Evolutionary conservation across 345 rosid genomes (phyloP).

Genomic region (Triadica sebifera): DNA sequence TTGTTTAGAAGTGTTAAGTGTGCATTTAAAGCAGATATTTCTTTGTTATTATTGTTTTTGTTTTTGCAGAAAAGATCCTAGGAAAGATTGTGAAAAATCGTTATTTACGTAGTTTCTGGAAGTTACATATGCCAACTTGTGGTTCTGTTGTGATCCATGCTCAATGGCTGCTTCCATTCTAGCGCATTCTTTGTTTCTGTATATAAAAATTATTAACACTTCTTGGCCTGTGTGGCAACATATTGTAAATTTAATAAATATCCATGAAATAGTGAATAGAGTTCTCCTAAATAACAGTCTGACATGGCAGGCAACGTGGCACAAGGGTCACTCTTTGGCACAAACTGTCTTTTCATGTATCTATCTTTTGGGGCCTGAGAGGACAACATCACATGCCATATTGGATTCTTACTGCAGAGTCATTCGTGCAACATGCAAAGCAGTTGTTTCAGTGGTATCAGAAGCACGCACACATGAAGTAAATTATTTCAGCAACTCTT

Average conservation of each 20-base stretch:
- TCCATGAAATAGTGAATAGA: neutral
- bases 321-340: conserved; percentile 94
- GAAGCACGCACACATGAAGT: conserved; percentile 99
- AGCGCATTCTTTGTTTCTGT: neutral
- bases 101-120: neutral
- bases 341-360: conserved; percentile 99
- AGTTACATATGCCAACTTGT: neutral
- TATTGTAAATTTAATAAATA: neutral
- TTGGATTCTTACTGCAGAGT: conserved; percentile 88
- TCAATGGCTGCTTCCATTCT: neutral
- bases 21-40: neutral
- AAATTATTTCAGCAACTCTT: conserved; percentile 59
- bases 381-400: conserved; percentile 79
- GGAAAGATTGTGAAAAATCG: neutral
- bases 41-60: neutral
- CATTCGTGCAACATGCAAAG: conserved; percentile 88
- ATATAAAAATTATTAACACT: neutral
- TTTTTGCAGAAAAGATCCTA: neutral
- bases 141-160: neutral
- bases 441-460: conserved; percentile 85
- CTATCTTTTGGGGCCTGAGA: conserved; percentile 84
- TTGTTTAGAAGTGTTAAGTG: neutral
- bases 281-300: conserved; percentile 22
- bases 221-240: neutral
- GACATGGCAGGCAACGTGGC: conserved; percentile 93